Evolutionary conservation across 202 grass and related monocot species (phyloP).

Genomic region (Hordeum pubiflorum): DNA sequence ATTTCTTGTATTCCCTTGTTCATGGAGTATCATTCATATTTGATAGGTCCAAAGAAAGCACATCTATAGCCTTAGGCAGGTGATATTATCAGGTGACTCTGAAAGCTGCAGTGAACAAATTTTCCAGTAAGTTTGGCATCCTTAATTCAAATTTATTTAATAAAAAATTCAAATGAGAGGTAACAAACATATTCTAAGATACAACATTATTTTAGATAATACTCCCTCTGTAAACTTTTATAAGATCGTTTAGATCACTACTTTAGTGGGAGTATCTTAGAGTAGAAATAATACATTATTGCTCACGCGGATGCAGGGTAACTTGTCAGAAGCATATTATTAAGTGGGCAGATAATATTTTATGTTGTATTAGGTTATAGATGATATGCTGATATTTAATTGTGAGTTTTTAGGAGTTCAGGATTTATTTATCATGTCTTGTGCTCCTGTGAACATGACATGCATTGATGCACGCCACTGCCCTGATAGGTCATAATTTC

Average conservation of each 20-base stretch:
- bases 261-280: neutral
- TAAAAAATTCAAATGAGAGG: neutral
- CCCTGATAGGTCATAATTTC: neutral
- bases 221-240: too few species aligned
- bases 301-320: neutral
- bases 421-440: neutral
- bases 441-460: neutral
- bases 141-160: neutral
- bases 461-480: neutral
- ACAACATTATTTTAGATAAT: neutral
- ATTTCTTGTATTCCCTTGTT: conserved; percentile 8
- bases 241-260: too few species aligned
- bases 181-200: neutral
- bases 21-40: conserved; percentile 3
- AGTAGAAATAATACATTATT: conserved; percentile 21
- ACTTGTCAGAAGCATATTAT: neutral
- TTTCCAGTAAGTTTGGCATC: conserved; percentile 68
- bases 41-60: conserved; percentile 93
- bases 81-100: conserved; percentile 83
- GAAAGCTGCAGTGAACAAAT: conserved; percentile 79
- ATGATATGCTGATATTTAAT: neutral
- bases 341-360: neutral
- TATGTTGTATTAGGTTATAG: neutral
- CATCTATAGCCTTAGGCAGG: conserved; percentile 91
- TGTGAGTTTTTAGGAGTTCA: neutral